Evolutionary conservation across 73 alveolate species (phyloP), one percentile per base, ranked within the genome.

Genomic region (Breviolum minutum): DNA sequence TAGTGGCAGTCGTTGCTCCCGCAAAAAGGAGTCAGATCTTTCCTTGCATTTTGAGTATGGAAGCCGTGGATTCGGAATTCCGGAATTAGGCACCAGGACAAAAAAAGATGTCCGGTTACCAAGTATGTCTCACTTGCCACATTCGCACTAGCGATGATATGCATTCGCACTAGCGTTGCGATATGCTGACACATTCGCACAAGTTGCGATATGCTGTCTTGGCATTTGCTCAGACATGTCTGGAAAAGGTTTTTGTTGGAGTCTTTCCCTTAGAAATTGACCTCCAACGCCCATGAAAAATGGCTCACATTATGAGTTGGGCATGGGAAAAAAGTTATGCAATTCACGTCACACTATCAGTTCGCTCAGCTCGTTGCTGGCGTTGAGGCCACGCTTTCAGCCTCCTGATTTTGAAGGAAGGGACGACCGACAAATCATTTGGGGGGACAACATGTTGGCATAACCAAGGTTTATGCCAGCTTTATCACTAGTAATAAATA

Each of bases 361-460:
- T 40, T 40, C 54, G 54, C 54, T 40, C 3, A 40, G n/a, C n/a
- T 40, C 5, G 54, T 40, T 40, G 54, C 54, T 73, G 11, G 82
- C 27, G 63, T 71, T 30, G 40, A 90, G 97, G 97, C 98, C 98
- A 68, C 71, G 98, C 73, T 92, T 92, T 80, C 98, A 92, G 81
- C 98, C 98, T 54, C 98, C 98, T 19, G 98, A 92, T 84, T 92
- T 92, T 63, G 98, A 90, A 88, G 95, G 95, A 26, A 14, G 24
- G 77, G 77, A 17, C 77, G 77, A 17, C 77, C 77, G 77, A 40
- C 54, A 40, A 40, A 40, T 40, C 54, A 40, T 40, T 40, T 40
- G 54, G 0, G 54, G 0, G 54, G 3, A 40, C 54, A 40, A 40
- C 54, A 40, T 40, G 54, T 40, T 40, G 54, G 5, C 54, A 40